Base-by-base conservation (phyloP, 805 yeast genomes). In the Nakazawaea ishiwadae region DNA sequence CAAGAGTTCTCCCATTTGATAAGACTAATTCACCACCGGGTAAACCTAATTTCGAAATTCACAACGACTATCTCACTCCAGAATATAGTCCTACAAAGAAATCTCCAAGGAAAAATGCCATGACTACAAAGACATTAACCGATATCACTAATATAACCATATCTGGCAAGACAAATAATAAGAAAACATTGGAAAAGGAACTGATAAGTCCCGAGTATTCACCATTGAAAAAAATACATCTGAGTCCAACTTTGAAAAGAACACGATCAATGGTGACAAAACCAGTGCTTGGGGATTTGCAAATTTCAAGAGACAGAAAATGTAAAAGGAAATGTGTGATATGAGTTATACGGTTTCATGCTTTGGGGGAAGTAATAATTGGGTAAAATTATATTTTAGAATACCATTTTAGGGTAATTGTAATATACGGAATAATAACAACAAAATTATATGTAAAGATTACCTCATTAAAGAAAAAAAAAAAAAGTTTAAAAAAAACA, bases 71-170 rank as follows among this genome's bases (percentile, higher is more conserved):
- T 18, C 28, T 26, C 8, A 31, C 44, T 4, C 40, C 44, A 16
- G 40, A 36, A 10, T 18, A 26, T 12, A 27, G 35, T 18, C 40
- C 40, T 2, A 10, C 19, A 30, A 23, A 31, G 21, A 42, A 32
- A 17, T 31, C 40, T 6, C 44, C 44, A 24, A 31, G 44, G 15
- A 36, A 37, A 15, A 11, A 26, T 17, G 26, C 18, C 10, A 39
- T 39, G 24, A 14, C 38, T 4, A 19, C n/a, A 9, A 39, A 34
- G 18, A 39, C 43, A 8, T 10, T 39, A 18, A 10, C 15, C 6
- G 43, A 39, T 15, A 7, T 56, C 51, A 19, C 56, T 53, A 30
- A 44, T 52, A 18, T 53, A 54, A 17, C 57, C 53, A 15, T 40
- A 44, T 1, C 48, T 44, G 31, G 16, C 7, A 23, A 16, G 14